phyloP scores from a whole-genome alignment of 257 asterid species.

The Solanum appendiculatum region DNA sequence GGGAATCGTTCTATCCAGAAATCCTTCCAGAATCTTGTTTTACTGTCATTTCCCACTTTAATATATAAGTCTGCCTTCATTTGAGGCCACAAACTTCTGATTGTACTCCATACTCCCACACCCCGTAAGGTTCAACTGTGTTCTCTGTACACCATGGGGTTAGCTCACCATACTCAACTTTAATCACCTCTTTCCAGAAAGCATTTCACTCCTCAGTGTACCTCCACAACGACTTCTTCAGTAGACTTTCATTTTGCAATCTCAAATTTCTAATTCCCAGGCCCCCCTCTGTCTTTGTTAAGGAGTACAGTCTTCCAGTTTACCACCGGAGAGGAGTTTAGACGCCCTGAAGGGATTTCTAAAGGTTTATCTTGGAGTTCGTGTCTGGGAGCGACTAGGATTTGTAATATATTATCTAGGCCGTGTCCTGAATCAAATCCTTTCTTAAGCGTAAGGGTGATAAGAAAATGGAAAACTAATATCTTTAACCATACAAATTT shows the following conservation, averaged over 20 bases:
- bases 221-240: background rate
- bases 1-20: background rate
- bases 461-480: background rate
- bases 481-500: background rate
- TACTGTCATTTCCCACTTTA: background rate
- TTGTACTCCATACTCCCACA: background rate
- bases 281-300: background rate
- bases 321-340: background rate
- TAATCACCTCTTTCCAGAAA: background rate
- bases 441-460: background rate
- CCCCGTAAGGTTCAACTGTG: background rate
- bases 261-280: background rate
- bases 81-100: background rate
- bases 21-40: background rate
- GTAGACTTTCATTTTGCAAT: background rate
- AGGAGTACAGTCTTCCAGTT: background rate
- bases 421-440: background rate
- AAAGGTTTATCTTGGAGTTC: background rate
- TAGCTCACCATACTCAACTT: background rate
- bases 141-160: background rate
- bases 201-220: background rate
- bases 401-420: background rate
- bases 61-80: background rate
- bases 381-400: background rate
- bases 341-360: background rate